A percentile compares a stretch with the other conserved stretches of the same genome.
phyloP scores from a whole-genome alignment of 73 alveolate genomes.

The Paramecium pentaurelia region DNA sequence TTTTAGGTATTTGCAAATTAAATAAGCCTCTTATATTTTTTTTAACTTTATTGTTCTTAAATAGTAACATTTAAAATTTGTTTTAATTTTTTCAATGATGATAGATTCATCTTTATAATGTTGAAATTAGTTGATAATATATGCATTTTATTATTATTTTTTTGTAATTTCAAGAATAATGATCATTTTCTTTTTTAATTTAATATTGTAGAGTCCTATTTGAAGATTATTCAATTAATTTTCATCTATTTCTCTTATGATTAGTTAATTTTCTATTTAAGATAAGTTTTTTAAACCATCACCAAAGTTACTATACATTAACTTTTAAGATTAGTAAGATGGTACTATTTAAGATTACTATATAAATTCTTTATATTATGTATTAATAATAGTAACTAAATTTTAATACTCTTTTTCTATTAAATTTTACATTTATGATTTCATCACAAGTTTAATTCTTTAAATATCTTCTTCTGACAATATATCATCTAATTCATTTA shows the following conservation, averaged over 20 bases:
- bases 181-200: not conserved
- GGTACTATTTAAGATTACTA: too few species aligned
- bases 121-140: not conserved
- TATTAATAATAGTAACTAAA: not conserved
- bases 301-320: too few species aligned
- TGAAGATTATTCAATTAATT: not conserved
- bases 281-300: too few species aligned
- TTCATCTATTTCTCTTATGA: not conserved
- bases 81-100: not conserved
- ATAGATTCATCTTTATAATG: not conserved
- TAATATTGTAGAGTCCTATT: not conserved
- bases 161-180: not conserved
- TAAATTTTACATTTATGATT: not conserved
- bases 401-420: not conserved
- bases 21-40: not conserved
- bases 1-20: not conserved
- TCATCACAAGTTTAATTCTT: not conserved
- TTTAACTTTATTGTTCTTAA: not conserved
- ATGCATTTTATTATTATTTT: not conserved
- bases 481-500: not conserved
- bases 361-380: not conserved
- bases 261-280: too few species aligned
- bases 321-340: too few species aligned
- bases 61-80: not conserved
- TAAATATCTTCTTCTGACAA: not conserved